Base-by-base conservation (phyloP, 2,329 filamentous ascomycete species). In the Laburnicola sp. region DNA sequence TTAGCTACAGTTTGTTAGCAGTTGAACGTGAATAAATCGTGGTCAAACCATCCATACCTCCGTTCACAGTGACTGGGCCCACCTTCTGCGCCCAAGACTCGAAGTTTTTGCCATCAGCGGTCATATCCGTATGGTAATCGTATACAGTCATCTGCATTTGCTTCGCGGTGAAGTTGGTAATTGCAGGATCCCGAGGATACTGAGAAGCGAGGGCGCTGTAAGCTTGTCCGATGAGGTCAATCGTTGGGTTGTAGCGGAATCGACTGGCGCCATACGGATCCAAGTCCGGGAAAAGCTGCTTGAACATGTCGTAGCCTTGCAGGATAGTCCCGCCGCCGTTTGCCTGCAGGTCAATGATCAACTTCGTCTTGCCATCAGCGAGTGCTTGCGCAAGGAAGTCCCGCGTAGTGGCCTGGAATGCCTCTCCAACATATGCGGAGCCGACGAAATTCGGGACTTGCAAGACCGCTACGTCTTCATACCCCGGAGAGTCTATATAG, bases 251-350 rank as follows among this genome's bases (percentile, higher is more conserved):
- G 4, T 78, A 76, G n/a, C 81, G 75, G 60, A 82, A 74, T 16
- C 82, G 80, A 34, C 65, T 70, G 2, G 76, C 80, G n/a, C 78
- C 78, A 53, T 79, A 81, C 1, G 76, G 75, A 6, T 77, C 68
- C 3, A 77, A 65, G 4, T 74, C 65, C 0, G 82, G 82, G 69
- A 82, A 81, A 1, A 85, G 70, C 68, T 79, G 74, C 46, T 80
- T 80, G 72, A 86, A 86, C 50, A 87, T 74, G 59, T 86, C 83
- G 49, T 83, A 84, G 7, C 81, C 84, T 36, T 81, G 78, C 10
- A 84, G 66, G 44, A 86, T 79, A 22, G 76, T 78, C 38, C 84
- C 84, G 39, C 84, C 84, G 9, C 78, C 80, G 60, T 86, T 86
- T 51, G 76, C 78, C 11, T 78, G 79, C 1, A 86, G 66, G 59